Evolutionary conservation across 768 basidiomycete species (phyloP).

Genomic region (Leccinum disarticulatum): DNA sequence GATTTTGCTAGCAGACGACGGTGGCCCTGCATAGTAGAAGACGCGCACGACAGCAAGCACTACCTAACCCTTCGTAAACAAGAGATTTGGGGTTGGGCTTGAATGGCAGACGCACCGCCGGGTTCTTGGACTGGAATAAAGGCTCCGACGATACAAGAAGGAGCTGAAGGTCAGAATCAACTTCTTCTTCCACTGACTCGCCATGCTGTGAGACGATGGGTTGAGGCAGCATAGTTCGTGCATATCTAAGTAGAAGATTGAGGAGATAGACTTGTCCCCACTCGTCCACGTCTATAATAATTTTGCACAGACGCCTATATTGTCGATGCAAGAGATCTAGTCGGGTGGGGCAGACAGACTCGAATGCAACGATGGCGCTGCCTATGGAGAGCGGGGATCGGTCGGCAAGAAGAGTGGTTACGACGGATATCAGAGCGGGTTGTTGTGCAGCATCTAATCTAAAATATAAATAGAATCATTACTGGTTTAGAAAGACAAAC

Average conservation of each 20-base stretch:
- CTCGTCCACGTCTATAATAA: constrained; percentile 91
- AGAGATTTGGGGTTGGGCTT: not conserved
- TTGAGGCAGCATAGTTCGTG: constrained; percentile 75
- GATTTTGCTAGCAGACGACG: constrained; percentile 53
- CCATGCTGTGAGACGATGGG: constrained; percentile 41
- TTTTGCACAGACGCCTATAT: constrained; percentile 78
- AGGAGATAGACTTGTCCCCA: constrained; percentile 91
- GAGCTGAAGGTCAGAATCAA: constrained; percentile 78
- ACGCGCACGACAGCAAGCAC: constrained; percentile 72
- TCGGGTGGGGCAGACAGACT: constrained; percentile 80
- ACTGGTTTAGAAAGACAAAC: not conserved
- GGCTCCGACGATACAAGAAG: constrained; percentile 72
- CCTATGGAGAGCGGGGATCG: constrained; percentile 87
- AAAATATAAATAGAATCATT: constrained; percentile 7
- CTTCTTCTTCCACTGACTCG: constrained; percentile 47
- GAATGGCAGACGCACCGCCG: constrained; percentile 58
- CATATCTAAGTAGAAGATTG: constrained; percentile 79
- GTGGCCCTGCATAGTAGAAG: constrained; percentile 71
- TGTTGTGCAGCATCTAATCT: constrained; percentile 79
- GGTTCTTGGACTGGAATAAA: constrained; percentile 82
- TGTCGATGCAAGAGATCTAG: constrained; percentile 88
- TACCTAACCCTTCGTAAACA: constrained; percentile 49
- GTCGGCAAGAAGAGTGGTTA: constrained; percentile 66
- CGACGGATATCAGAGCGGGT: constrained; percentile 64
- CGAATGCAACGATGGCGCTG: constrained; percentile 81